Percentiles rank a stretch among this genome's conserved stretches.
phyloP scores from a whole-genome alignment of 129 eudicot genomes.

The Escallonia rubra region DNA sequence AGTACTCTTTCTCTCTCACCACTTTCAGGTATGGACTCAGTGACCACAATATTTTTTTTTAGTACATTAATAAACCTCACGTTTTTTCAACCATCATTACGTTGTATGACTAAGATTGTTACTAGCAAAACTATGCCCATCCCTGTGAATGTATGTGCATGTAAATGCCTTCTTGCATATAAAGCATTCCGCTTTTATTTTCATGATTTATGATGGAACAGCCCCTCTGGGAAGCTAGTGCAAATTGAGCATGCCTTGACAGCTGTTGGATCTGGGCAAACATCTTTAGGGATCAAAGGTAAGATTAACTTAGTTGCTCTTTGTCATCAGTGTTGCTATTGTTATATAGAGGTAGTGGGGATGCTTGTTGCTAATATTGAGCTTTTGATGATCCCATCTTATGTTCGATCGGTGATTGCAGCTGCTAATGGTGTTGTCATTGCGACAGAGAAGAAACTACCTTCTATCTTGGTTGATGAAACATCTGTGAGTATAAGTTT shows the following conservation, averaged over 20 bases:
- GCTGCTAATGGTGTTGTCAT: conserved; percentile 99
- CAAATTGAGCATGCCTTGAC: conserved; percentile 96
- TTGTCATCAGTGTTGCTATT: background rate
- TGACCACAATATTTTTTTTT: background rate
- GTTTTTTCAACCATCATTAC: no score
- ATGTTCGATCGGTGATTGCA: conserved; percentile 36
- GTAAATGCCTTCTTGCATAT: background rate
- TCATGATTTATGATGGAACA: conserved; percentile 11
- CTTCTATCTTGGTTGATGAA: conserved; percentile 95
- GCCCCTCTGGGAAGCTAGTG: conserved; percentile 99
- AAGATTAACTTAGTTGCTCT: conserved; percentile 5
- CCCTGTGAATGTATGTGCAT: no score
- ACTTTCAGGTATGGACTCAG: conserved; percentile 73
- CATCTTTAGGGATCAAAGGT: conserved; percentile 96
- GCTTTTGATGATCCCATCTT: background rate
- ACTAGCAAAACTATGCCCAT: background rate
- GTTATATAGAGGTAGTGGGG: background rate
- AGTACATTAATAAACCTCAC: background rate
- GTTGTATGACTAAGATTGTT: background rate
- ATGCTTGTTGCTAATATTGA: background rate
- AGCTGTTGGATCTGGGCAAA: conserved; percentile 97
- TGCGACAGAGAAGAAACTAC: conserved; percentile 97
- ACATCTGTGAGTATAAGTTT: conserved; percentile 64
- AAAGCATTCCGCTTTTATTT: background rate
- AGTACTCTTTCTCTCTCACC: conserved; percentile 96